These are phyloP conservation scores for Gracilaria gracilis DNA, from an alignment of 23 red algal genomes.

Conservation along the genomic window DNA sequence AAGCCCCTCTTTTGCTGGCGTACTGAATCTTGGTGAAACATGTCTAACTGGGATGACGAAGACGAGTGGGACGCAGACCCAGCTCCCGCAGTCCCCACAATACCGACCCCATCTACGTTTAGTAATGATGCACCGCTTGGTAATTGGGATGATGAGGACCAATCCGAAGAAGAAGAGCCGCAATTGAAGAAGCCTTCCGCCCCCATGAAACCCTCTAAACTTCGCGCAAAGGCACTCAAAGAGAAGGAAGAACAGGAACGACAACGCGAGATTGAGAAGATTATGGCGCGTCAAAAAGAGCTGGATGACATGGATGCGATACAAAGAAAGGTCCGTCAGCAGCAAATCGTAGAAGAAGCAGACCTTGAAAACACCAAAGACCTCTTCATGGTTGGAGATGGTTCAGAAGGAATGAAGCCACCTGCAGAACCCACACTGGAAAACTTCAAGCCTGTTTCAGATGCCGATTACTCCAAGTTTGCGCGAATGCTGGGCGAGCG, in stretches of 20 bases:
- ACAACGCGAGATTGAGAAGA: slow-evolving; percentile 31
- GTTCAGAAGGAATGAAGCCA: slow-evolving; percentile 26
- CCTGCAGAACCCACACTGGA: slow-evolving; percentile 52
- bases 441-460: slow-evolving; percentile 44
- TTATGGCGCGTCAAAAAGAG: slow-evolving; percentile 64
- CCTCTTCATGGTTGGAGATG: slow-evolving; percentile 61
- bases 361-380: slow-evolving; percentile 77
- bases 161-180: slow-evolving; percentile 20
- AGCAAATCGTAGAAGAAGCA: slow-evolving; percentile 77
- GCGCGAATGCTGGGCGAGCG: slow-evolving; percentile 59
- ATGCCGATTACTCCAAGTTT: slow-evolving; percentile 66
- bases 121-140: not conserved
- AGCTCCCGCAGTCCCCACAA: not conserved
- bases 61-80: slow-evolving; percentile 49
- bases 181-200: slow-evolving; percentile 55
- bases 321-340: slow-evolving; percentile 59
- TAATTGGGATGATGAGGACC: slow-evolving; percentile 72
- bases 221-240: slow-evolving; percentile 40
- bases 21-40: not conserved
- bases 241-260: slow-evolving; percentile 57
- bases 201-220: slow-evolving; percentile 69
- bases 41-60: slow-evolving; percentile 65
- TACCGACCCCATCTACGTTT: not conserved
- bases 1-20: not conserved
- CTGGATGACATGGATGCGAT: slow-evolving; percentile 54